Percentiles rank a stretch among this genome's conserved stretches.
These are phyloP conservation scores for Tetrahymena elliotti DNA, from an alignment of 73 alveolate genomes.

Conservation along the genomic window DNA sequence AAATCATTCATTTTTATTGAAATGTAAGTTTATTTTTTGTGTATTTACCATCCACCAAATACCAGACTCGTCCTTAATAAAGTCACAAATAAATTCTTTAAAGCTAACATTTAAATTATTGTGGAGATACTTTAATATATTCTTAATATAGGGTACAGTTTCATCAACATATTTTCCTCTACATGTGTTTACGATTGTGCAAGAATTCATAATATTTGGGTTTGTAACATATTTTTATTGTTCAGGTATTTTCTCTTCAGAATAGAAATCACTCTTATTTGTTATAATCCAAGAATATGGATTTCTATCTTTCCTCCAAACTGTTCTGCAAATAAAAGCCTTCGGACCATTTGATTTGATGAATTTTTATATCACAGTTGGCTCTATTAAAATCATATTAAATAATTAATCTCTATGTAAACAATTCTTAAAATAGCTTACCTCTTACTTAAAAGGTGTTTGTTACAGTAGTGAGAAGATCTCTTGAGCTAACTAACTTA, in stretches of 20 bases:
- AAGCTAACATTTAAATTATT: constrained; percentile 58
- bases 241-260: constrained; percentile 59
- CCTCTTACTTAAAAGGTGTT: background rate
- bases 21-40: background rate
- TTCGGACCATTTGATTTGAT: constrained; percentile 93
- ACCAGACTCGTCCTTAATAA: constrained; percentile 54
- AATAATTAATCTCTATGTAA: background rate
- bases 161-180: constrained; percentile 89
- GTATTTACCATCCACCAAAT: constrained; percentile 68
- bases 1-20: background rate
- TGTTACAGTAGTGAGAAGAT: background rate
- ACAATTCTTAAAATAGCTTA: background rate
- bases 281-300: constrained; percentile 74
- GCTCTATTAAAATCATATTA: background rate
- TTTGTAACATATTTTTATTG: constrained; percentile 72
- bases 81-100: constrained; percentile 27
- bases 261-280: constrained; percentile 53
- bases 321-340: constrained; percentile 83
- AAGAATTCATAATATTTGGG: constrained; percentile 59
- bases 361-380: constrained; percentile 75
- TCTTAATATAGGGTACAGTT: constrained; percentile 69
- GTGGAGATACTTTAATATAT: constrained; percentile 74
- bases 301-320: constrained; percentile 77
- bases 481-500: constrained; percentile 38
- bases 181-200: constrained; percentile 79